A percentile compares a stretch with the other conserved stretches of the same genome.
phyloP scores from a whole-genome alignment of 2,329 filamentous ascomycete genomes.

The Cryoendolithus antarcticus region DNA sequence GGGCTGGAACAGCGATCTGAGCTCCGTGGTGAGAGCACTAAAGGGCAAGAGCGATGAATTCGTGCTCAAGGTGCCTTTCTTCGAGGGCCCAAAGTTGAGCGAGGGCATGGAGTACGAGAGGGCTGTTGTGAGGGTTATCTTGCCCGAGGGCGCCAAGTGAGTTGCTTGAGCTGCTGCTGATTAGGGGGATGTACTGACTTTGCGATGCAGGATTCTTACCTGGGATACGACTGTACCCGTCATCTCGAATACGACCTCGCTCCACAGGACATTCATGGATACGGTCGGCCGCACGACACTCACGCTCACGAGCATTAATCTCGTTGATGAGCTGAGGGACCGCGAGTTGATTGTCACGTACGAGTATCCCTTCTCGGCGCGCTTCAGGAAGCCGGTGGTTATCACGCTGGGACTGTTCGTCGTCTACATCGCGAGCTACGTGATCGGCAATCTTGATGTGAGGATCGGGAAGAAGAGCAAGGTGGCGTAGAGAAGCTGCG shows the following conservation, averaged over 20 bases:
- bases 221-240: conserved; percentile 58
- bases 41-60: conserved; percentile 54
- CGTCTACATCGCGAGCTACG: conserved; percentile 65
- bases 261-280: conserved; percentile 88
- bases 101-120: conserved; percentile 82
- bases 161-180: conserved; percentile 22
- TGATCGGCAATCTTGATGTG: conserved; percentile 65
- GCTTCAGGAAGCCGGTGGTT: conserved; percentile 74
- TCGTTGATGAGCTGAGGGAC: conserved; percentile 82
- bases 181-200: too few species aligned
- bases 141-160: conserved; percentile 83
- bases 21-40: conserved; percentile 56
- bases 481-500: not conserved
- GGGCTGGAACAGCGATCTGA: conserved; percentile 84
- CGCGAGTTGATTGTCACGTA: conserved; percentile 78
- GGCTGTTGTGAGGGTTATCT: conserved; percentile 65
- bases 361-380: conserved; percentile 62
- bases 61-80: conserved; percentile 78
- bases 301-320: conserved; percentile 66
- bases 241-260: conserved; percentile 44
- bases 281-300: conserved; percentile 78
- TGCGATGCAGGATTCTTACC: too few species aligned
- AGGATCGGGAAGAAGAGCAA: conserved; percentile 49
- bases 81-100: conserved; percentile 76
- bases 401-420: conserved; percentile 61